Base-by-base conservation (phyloP, 176 grass and related monocot species). In the Triticum dicoccoides region DNA sequence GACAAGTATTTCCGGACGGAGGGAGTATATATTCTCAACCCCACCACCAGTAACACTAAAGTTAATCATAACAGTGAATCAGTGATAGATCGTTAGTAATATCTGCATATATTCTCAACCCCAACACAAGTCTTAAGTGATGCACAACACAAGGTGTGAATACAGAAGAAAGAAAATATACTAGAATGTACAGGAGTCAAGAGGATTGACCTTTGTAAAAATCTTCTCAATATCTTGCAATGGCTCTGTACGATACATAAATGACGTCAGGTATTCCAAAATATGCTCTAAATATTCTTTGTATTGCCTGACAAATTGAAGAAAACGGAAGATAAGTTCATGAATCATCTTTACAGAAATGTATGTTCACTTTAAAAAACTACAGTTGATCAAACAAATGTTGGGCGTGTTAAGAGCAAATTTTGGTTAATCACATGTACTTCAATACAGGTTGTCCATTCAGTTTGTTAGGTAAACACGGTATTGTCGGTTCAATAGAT, bases 231-330 rank as follows among this genome's bases (percentile, higher is more conserved):
- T 76, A 73, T 99, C 97, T 88, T 96, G 90, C 82, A 99, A 89
- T 58, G 97, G 97, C 34, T 99, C 90, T 41, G 94, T 94, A 1
- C 73, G 94, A 68, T 89, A 88, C 14, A 96, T 38, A 92, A 94
- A 99, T 69, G 88, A 91, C 73, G 87, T 91, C 41, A 99, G 61
- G 83, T 94, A 99, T 67, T 96, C 94, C 78, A 96, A 77, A 87
- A 96, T 61, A 92, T 99, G 92, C 69, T 88, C 85, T 85, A 96
- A 80, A 30, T 99, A 99, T 84, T 94, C 94, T 89, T 27, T 91
- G 82, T 94, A 96, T 47, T 93, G 88, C 73, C 90, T 99, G 90
- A 29, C 69, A 88, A 79, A 72, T 56, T 34, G 35, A 86, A 84
- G 38, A 64, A 65, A 81, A 58, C n/a, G 11, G 14, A 74, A 63